Conservation (phyloP, 2,329 filamentous ascomycete genomes). For the Pseudopyrenochaeta lycopersici region DNA sequence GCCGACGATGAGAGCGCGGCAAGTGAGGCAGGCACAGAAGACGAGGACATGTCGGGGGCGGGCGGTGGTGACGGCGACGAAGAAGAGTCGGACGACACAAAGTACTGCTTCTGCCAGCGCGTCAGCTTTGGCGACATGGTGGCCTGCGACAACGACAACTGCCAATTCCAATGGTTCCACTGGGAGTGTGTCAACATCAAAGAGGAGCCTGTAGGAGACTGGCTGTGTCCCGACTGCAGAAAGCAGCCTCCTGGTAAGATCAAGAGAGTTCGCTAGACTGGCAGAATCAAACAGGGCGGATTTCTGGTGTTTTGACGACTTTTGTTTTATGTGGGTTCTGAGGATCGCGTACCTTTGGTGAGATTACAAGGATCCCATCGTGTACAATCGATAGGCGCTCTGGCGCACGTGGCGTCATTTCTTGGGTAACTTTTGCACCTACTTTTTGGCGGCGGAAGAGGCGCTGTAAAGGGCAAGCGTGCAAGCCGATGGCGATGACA, state of each 20-base stretch:
- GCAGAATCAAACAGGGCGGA: background rate
- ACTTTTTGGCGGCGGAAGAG: conserved; percentile 18
- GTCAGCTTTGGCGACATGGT: conserved; percentile 90
- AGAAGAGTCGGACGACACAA: conserved; percentile 76
- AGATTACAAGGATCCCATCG: background rate
- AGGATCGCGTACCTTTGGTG: background rate
- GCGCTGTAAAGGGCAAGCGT: conserved; percentile 17
- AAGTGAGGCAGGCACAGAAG: conserved; percentile 52
- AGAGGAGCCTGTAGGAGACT: conserved; percentile 60
- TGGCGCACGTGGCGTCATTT: conserved; percentile 12
- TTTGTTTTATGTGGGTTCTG: background rate
- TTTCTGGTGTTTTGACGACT: background rate
- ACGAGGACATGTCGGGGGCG: conserved; percentile 62
- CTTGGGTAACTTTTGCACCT: conserved; percentile 5
- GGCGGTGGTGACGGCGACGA: conserved; percentile 57
- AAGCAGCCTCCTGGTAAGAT: conserved; percentile 52
- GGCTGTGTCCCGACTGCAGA: conserved; percentile 57
- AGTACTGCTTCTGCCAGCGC: conserved; percentile 85
- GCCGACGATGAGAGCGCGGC: conserved; percentile 64
- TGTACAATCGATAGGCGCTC: conserved; percentile 10
- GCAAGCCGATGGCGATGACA: conserved; percentile 1
- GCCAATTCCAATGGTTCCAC: conserved; percentile 87
- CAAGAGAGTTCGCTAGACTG: conserved; percentile 46
- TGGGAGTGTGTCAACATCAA: conserved; percentile 69
- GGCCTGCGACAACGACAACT: conserved; percentile 84